Conservation (phyloP, 75 land plant genomes). For the Gnetum montanum region DNA sequence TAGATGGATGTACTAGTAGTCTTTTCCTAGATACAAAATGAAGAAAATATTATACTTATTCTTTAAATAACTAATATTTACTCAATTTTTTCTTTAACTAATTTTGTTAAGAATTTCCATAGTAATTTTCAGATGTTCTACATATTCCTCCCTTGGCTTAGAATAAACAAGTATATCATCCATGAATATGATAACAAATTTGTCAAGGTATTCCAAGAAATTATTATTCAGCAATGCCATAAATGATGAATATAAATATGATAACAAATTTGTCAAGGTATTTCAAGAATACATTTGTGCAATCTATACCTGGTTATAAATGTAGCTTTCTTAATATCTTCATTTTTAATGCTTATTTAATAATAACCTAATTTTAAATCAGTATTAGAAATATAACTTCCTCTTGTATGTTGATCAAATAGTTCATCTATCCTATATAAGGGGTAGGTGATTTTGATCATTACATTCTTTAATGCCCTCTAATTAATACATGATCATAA, state of each 20-base stretch:
- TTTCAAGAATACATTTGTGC: slow-evolving; percentile 7
- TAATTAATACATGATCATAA: not conserved
- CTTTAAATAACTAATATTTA: too few species aligned
- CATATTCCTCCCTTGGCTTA: not conserved
- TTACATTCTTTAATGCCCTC: not conserved
- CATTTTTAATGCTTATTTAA: not conserved
- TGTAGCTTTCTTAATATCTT: not conserved
- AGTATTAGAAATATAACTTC: not conserved
- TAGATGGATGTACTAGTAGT: too few species aligned
- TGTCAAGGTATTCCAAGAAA: not conserved
- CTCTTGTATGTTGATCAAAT: not conserved
- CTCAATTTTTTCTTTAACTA: too few species aligned
- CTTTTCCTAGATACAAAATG: too few species aligned
- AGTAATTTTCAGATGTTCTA: not conserved
- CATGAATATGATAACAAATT: not conserved
- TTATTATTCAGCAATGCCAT: not conserved
- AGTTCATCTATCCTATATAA: not conserved
- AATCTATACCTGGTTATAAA: slow-evolving; percentile 6
- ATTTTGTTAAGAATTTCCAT: not conserved
- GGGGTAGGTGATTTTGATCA: not conserved
- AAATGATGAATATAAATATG: slow-evolving; percentile 1
- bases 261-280: slow-evolving; percentile 9
- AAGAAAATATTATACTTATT: too few species aligned
- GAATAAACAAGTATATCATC: not conserved
- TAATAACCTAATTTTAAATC: slow-evolving; percentile 1